Percentiles rank a stretch among this genome's conserved stretches.
These are phyloP conservation scores for Garcia nutans DNA, from an alignment of 345 rosid species.

Conservation along the genomic window DNA sequence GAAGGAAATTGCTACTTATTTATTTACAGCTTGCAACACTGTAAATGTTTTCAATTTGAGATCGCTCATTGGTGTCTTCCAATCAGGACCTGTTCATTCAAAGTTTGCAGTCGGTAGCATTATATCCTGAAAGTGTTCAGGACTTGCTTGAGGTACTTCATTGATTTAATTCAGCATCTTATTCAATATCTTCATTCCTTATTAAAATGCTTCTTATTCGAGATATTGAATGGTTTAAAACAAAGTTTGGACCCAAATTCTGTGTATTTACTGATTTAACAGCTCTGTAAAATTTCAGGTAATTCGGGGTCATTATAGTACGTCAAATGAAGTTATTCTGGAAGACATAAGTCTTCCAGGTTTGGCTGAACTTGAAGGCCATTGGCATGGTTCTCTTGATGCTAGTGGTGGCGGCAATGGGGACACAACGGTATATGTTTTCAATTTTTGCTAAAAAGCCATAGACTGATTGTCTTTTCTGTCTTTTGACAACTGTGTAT, in stretches of 20 bases:
- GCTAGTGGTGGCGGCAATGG: constrained; percentile 99
- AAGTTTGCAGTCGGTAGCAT: constrained; percentile 79
- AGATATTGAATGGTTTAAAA: not conserved
- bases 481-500: not conserved
- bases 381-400: constrained; percentile 93
- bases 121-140: constrained; percentile 70
- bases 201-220: constrained; percentile 9
- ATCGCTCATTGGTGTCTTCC: constrained; percentile 17
- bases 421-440: constrained; percentile 73
- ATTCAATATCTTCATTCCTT: constrained; percentile 5
- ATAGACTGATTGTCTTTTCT: not conserved
- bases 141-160: constrained; percentile 76
- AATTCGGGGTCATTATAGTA: constrained; percentile 57
- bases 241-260: not conserved
- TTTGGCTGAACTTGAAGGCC: constrained; percentile 88
- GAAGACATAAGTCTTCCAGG: constrained; percentile 86
- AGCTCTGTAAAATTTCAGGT: constrained; percentile 47
- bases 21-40: constrained; percentile 12
- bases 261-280: constrained; percentile 21
- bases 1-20: constrained; percentile 7
- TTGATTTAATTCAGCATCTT: constrained; percentile 4
- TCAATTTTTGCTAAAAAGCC: constrained; percentile 4
- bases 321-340: constrained; percentile 65
- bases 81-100: constrained; percentile 89
- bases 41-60: constrained; percentile 7